Evolutionary conservation across 805 yeast species (phyloP), one percentile per base, ranked within the genome.

Genomic region (Ogataea polymorpha): DNA sequence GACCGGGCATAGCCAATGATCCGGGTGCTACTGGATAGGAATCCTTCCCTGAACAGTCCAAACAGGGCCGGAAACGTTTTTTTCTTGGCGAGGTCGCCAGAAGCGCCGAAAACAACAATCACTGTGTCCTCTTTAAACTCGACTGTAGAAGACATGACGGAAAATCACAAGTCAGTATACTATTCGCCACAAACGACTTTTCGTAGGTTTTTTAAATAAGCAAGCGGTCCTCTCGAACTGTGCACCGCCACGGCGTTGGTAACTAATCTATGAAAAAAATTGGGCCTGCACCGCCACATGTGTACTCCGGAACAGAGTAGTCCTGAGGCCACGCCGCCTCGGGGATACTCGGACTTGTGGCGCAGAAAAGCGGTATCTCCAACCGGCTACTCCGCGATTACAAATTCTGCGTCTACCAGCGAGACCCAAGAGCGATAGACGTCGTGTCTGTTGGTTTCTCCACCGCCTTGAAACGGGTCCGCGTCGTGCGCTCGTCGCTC

Each of bases 1-100:
- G 96, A 82, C 55, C 99, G 77, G 21, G 99, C 99, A 62, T 86
- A 93, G 18, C 99, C 99, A 51, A 86, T 75, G 55, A 93, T 87
- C 58, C 79, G 78, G 27, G 85, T 80, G 21, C 80, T 63, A 10
- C 68, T 56, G 8, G 95, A 86, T 42, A 91, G 71, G 50, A 79
- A 80, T 29, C 95, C 96, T 61, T 90, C 82, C 50, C 86, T 71
- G 67, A 55, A 78, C 27, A 86, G 71, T 9, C 93, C 95, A 55
- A 84, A 85, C 15, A 86, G 66, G 4, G 93, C 91, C 8, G 95
- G 95, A 67, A 86, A 88, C 2, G 96, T 90, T 70, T 90, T 90
- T 80, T 90, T 90, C 70, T 87, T 88, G 41, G 96, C 96, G 50
- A 90, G 72, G 63, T 90, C 96, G 38, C 97, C 97, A 16, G 95